phyloP scores from a whole-genome alignment of 2,329 filamentous ascomycete genomes.

The Fusarium redolens region DNA sequence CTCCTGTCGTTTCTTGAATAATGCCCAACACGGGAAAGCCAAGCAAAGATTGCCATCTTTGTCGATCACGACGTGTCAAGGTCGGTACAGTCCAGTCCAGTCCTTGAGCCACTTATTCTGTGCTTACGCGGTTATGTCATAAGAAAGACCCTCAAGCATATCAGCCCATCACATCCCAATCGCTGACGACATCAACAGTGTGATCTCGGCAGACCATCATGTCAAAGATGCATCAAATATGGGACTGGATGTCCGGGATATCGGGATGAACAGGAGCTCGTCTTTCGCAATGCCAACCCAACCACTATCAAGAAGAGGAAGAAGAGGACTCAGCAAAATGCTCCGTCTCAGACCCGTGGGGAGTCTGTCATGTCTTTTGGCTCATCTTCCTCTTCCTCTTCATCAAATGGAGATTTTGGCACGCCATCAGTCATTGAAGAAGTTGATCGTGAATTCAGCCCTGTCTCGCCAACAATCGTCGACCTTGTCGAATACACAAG shows the following conservation, averaged over 20 bases:
- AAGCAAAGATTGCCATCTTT: slow-evolving; percentile 56
- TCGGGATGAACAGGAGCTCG: slow-evolving; percentile 53
- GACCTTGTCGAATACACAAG: slow-evolving; percentile 20
- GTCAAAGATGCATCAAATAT: slow-evolving; percentile 56
- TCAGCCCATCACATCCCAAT: background rate
- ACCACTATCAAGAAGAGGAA: slow-evolving; percentile 47
- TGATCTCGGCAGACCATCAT: slow-evolving; percentile 54
- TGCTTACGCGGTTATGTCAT: slow-evolving; percentile 16
- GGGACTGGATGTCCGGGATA: slow-evolving; percentile 55
- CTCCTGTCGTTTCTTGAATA: background rate
- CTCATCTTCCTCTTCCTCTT: slow-evolving; percentile 11
- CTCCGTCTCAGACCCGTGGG: background rate
- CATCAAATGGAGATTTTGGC: slow-evolving; percentile 11
- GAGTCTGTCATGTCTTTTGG: slow-evolving; percentile 17
- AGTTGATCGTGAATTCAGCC: slow-evolving; percentile 8
- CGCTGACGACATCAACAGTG: slow-evolving; percentile 47
- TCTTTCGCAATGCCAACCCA: slow-evolving; percentile 53
- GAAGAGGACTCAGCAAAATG: slow-evolving; percentile 39
- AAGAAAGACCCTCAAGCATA: background rate
- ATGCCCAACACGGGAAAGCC: slow-evolving; percentile 58
- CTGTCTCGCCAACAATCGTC: slow-evolving; percentile 9
- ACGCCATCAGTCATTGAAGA: slow-evolving; percentile 20
- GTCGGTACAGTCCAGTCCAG: slow-evolving; percentile 45
- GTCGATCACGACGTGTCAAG: slow-evolving; percentile 55
- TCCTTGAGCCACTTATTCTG: background rate